Evolutionary conservation across 2,329 filamentous ascomycete species (phyloP), one percentile per base, ranked within the genome.

Genomic region (Aspergillus sp.): DNA sequence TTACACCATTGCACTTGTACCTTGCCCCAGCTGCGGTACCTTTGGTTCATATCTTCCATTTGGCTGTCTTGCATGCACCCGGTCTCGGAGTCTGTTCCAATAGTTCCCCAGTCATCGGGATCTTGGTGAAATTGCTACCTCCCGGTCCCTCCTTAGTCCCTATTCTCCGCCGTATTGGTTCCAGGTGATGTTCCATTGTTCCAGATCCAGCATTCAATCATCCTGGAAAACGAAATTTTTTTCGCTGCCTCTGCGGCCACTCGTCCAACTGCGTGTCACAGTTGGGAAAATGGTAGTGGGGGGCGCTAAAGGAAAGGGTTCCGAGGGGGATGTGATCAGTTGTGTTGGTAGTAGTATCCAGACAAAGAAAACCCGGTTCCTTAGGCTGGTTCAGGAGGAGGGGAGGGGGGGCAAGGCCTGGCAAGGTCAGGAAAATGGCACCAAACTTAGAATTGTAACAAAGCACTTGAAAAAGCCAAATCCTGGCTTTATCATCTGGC

Each of bases 381-480:
- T 49, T 54, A 49, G 56, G 45, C n/a, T 20, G 16, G 51, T 56
- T 55, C 51, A 52, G 42, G 57, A 55, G 54, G 55, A 54, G 59
- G 55, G 58, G 36, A 16, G 49, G 49, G 45, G 45, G 18, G 9
- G 18, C 39, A 24, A 62, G 42, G 57, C 39, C 45, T 16, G 16
- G 42, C 6, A 46, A 12, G 9, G 45, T 47, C 12, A 47, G 11
- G 22, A 29, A 47, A 47, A 47, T 47, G 20, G 18, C 42, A 45
- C 58, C 58, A 58, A 63, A 63, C 58, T 61, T 64, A 61, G 58
- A 57, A 42, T 61, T 61, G 56, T 57, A 65, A 65, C 63, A 65
- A 65, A 65, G 61, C 58, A 63, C 61, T 65, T 62, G 32, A 62
- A 59, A 59, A 61, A 59, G 54, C 54, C 61, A 61, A 61, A 63